Evolutionary conservation across 306 rosid genomes (phyloP), one percentile per base, ranked within the genome.

Genomic region (Myrica gale): DNA sequence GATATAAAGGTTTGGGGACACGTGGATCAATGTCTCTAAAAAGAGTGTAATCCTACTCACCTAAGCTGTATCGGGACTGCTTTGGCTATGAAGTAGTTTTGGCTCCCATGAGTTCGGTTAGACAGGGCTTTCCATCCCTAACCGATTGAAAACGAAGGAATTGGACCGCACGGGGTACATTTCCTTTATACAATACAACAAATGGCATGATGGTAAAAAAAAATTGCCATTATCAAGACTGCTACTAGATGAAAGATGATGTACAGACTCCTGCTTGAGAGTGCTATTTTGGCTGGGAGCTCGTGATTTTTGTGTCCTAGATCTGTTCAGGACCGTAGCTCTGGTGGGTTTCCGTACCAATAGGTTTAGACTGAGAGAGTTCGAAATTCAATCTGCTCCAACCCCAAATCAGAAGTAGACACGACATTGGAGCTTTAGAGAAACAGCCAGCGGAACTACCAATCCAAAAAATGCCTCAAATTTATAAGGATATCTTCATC

Each of bases 401-500:
- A 32, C 37, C 37, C 37, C 37, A 32, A 2, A 32, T 32, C 37
- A 32, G 3, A 32, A 32, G 65, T 47, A 81, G 53, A 76, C 21
- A 76, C 21, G 70, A 56, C 42, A 72, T 76, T 69, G 75, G 73
- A 72, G 77, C 78, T 74, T 81, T 9, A 47, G 6, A 47, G 51
- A 47, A 47, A 47, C 4, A 1, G 51, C 50, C 50, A 91, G 51
- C 11, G 51, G 57, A 16, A 56, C 37, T 32, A 32, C 37, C 48
- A 53, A 57, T 82, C 85, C 86, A 89, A 82, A 81, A 89, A 89
- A 82, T 80, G 85, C 65, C 84, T 80, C 69, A 92, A 88, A 50
- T 81, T 76, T 79, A 16, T 77, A 73, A 4, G 53, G 55, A 80
- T 82, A 13, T 84, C 82, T 82, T 90, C 87, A 45, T 66, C 63